A percentile compares a stretch with the other conserved stretches of the same genome.
Evolutionary conservation across 768 basidiomycete species (phyloP).

Genomic region (Termitomyces sp.): DNA sequence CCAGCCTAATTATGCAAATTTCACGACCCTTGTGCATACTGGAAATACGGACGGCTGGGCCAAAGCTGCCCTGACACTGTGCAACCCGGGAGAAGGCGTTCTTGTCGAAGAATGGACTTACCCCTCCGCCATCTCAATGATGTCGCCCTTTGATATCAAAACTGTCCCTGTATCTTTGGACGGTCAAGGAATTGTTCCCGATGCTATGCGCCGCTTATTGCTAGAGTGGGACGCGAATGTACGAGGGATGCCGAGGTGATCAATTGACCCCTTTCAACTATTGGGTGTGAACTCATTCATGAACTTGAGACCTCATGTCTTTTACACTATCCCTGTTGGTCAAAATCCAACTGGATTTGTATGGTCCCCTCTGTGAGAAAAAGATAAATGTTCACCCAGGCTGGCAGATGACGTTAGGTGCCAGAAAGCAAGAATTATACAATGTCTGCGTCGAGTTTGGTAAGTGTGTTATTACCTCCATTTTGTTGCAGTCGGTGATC

Average conservation of each 20-base stretch:
- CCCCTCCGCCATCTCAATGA: conserved; percentile 41
- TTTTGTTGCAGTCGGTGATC: too few relatives aligned
- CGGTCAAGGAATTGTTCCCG: conserved; percentile 54
- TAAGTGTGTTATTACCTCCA: conserved; percentile 37
- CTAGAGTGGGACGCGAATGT: conserved; percentile 58
- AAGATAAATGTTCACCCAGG: conserved; percentile 17
- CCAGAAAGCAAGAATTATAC: conserved; percentile 76
- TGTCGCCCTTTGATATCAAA: conserved; percentile 34
- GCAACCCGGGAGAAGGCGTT: conserved; percentile 56
- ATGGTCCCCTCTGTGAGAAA: conserved; percentile 19
- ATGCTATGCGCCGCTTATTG: conserved; percentile 53
- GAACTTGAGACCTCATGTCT: conserved; percentile 53
- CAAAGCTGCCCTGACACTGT: conserved; percentile 53
- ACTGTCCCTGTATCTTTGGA: conserved; percentile 65
- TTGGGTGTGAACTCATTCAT: background rate
- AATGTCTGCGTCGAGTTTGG: conserved; percentile 72
- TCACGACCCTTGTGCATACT: conserved; percentile 41
- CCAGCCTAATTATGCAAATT: conserved; percentile 60
- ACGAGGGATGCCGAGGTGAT: conserved; percentile 51
- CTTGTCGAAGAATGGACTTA: conserved; percentile 73
- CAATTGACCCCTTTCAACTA: background rate
- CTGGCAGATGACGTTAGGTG: conserved; percentile 43
- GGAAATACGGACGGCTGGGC: conserved; percentile 74
- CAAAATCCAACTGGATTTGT: conserved; percentile 81
- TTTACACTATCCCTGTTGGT: conserved; percentile 76